A percentile compares a stretch with the other conserved stretches of the same genome.
Conservation (phyloP, 257 asterid genomes). For the Solanum rostratum region DNA sequence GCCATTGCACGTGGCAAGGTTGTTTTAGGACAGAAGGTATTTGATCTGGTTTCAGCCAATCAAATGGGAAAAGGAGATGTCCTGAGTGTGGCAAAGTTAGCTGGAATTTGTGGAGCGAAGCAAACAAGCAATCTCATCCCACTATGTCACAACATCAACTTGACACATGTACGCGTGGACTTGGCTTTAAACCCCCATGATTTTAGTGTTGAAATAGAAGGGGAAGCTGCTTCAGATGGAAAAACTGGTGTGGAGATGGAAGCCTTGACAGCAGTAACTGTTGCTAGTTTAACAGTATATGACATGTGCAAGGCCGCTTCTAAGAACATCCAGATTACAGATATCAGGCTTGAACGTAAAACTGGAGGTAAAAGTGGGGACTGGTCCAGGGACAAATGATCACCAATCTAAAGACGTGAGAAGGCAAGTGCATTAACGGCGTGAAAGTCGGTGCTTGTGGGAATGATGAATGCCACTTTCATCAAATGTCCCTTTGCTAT, state of each 20-base stretch:
- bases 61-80: constrained; percentile 80
- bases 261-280: constrained; percentile 61
- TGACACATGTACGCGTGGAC: constrained; percentile 49
- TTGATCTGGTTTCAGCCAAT: constrained; percentile 62
- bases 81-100: constrained; percentile 65
- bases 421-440: background rate
- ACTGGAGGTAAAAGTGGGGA: constrained; percentile 81
- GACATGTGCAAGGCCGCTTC: constrained; percentile 92
- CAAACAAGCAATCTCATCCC: constrained; percentile 78
- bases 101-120: constrained; percentile 74
- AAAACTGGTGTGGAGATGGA: constrained; percentile 95
- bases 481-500: background rate
- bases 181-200: constrained; percentile 38
- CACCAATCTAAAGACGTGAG: background rate
- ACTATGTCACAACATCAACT: constrained; percentile 60
- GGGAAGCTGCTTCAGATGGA: background rate
- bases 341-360: constrained; percentile 54
- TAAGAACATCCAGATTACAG: constrained; percentile 50
- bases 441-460: background rate
- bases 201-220: constrained; percentile 46
- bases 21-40: constrained; percentile 49
- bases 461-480: background rate
- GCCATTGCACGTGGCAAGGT: constrained; percentile 79
- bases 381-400: constrained; percentile 45
- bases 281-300: constrained; percentile 78